Evolutionary conservation across 805 yeast genomes (phyloP).

Genomic region (Starmerella roubikii): DNA sequence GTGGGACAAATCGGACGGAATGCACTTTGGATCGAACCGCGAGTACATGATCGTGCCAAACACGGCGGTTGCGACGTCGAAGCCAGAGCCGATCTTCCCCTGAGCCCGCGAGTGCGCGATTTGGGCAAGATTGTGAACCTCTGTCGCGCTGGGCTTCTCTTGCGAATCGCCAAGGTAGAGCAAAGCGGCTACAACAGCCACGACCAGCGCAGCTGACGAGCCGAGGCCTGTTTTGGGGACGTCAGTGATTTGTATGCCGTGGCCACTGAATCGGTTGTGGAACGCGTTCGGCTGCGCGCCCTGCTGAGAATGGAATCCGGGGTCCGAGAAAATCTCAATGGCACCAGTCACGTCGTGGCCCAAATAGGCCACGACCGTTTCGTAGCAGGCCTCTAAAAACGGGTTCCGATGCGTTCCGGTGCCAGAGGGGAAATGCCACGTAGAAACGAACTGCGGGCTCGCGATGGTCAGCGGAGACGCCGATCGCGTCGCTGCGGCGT

Average conservation of each 20-base stretch:
- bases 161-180: conserved; percentile 28
- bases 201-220: conserved; percentile 85
- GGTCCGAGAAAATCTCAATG: conserved; percentile 66
- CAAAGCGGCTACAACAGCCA: conserved; percentile 63
- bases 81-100: conserved; percentile 91
- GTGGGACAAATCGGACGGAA: conserved; percentile 21
- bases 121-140: conserved; percentile 77
- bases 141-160: conserved; percentile 13
- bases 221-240: conserved; percentile 94
- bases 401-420: conserved; percentile 39
- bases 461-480: conserved; percentile 5
- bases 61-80: conserved; percentile 92
- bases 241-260: conserved; percentile 42
- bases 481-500: conserved; percentile 34
- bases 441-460: conserved; percentile 21
- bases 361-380: conserved; percentile 42
- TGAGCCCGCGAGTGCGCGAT: conserved; percentile 88
- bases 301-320: conserved; percentile 75
- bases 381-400: conserved; percentile 53
- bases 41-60: conserved; percentile 77
- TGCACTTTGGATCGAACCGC: conserved; percentile 51
- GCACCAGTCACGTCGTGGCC: conserved; percentile 25
- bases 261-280: conserved; percentile 41
- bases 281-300: conserved; percentile 27
- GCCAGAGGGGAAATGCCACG: conserved; percentile 16